Evolutionary conservation across 306 rosid genomes (phyloP), one percentile per base, ranked within the genome.

Genomic region (Alnus rubra): DNA sequence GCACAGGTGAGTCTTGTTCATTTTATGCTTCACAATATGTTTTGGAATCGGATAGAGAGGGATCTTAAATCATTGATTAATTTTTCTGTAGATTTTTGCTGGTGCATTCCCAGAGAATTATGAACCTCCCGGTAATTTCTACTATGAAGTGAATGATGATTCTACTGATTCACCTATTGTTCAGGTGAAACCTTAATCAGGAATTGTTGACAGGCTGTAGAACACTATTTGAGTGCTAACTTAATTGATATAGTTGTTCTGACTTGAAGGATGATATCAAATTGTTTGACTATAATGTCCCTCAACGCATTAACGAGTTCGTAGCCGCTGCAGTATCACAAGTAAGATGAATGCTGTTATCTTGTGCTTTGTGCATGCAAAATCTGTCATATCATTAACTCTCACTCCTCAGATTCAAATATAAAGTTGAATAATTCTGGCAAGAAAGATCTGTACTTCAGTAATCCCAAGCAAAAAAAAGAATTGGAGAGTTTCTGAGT

Each of bases 221-320:
- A 49, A 49, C 69, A 31, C 13, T 54, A 47, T 78, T 76, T 62
- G 18, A 45, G 37, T 79, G 30, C 52, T 49, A 49, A 12, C 52
- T 49, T 9, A 49, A 48, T 12, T 49, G 52, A 49, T 10, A 10
- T 49, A 1, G 52, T 49, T 49, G 52, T 49, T 77, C 45, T 78
- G 55, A 39, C 73, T 78, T 75, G 74, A 76, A 88, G 91, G 91
- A 88, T 70, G 77, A 88, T 73, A 44, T 81, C 42, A 62, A 76
- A 13, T 79, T 85, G 84, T 88, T 88, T 15, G 89, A 88, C 70
- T 88, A 88, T 77, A 88, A 88, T 81, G 91, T 88, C 37, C 89
- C 81, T 68, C 88, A 78, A 19, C 87, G 91, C 63, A 89, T 88
- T 9, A 79, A 85, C 31, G 89, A 83, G 73, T 88, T 88, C 71